Evolutionary conservation across 1,139 yeast species (phyloP), one percentile per base, ranked within the genome.

Genomic region (Tardiomyces blankii): DNA sequence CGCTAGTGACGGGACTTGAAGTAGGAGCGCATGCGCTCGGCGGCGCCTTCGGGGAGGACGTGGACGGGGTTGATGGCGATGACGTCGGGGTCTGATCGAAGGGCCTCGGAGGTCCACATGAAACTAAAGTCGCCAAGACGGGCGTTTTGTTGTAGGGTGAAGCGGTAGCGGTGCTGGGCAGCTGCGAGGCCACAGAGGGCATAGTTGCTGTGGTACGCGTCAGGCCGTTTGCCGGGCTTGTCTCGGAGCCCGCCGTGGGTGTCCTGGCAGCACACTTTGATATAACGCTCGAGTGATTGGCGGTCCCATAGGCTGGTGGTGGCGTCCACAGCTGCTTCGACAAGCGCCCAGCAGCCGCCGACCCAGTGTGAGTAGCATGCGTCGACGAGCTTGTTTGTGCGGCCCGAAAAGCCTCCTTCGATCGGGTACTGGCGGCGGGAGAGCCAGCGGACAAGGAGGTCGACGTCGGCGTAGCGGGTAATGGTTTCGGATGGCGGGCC

Each of bases 291-390:
- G 41, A 91, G 65, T 0, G 78, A 79, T 9, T 55, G 80, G 68
- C 62, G 77, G 66, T 51, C 81, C 73, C 44, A 81, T 61, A 46
- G 40, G 14, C 27, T n/a, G 47, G 28, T 48, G 39, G 21, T 41
- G 42, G 18, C 39, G 35, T 39, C 55, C 56, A 52, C 53, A 21
- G 80, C 61, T 1, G 74, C 66, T 49, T 85, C 91, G 11, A 87
- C 56, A 39, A 89, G 64, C 0, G 86, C 79, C 53, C 75, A 71
- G 41, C 81, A 60, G 0, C 87, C 94, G 1, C 98, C 98, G 2
- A 89, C 82, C 98, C 98, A 91, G 62, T 84, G 93, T 58, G 89
- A 79, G 62, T 93, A 93, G 63, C 99, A 93, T 0, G 95, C 96
- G 63, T 93, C 99, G 0, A 91, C 97, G 40, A 93, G 71, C 63